A percentile compares a stretch with the other conserved stretches of the same genome.
These are phyloP conservation scores for Globisporangium megalacanthum DNA, from an alignment of 352 stramenopile genomes.

Conservation along the genomic window DNA sequence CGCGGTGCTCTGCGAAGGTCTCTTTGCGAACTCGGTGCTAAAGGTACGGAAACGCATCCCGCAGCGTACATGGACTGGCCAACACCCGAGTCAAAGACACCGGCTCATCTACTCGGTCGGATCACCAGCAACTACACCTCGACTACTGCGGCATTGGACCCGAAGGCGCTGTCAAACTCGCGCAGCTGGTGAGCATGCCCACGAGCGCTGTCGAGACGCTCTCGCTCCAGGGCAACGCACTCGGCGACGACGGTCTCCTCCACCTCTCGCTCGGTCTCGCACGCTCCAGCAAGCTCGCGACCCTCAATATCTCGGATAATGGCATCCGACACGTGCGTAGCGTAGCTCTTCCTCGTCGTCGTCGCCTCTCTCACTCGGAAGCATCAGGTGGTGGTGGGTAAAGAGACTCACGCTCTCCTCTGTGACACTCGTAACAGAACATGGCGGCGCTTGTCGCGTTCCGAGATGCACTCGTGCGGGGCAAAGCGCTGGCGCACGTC, in stretches of 20 bases:
- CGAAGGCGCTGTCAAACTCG: constrained; percentile 53
- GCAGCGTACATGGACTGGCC: background rate
- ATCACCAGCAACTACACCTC: constrained; percentile 61
- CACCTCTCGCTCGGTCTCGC: constrained; percentile 71
- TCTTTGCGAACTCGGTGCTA: constrained; percentile 62
- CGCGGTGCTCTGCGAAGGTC: constrained; percentile 44
- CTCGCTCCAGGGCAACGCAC: constrained; percentile 55
- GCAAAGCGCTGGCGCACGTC: constrained; percentile 63
- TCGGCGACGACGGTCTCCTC: constrained; percentile 52
- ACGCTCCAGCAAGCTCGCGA: constrained; percentile 44
- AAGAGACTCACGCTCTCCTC: background rate
- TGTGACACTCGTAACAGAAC: constrained; percentile 19
- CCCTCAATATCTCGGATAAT: constrained; percentile 75
- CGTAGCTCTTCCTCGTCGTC: no score
- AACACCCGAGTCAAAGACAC: no score
- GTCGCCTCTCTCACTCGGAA: no score
- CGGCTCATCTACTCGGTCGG: no score
- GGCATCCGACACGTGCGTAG: constrained; percentile 58
- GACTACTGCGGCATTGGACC: constrained; percentile 57
- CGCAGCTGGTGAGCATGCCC: constrained; percentile 62
- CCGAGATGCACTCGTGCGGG: constrained; percentile 50
- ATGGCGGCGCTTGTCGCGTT: constrained; percentile 48
- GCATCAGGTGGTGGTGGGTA: no score
- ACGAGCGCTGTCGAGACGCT: constrained; percentile 46
- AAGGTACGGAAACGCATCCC: constrained; percentile 37